Percentiles rank a stretch among this genome's conserved stretches.
phyloP scores from a whole-genome alignment of 1,284 basidiomycete species.

The Sanghuangporus weigelae region DNA sequence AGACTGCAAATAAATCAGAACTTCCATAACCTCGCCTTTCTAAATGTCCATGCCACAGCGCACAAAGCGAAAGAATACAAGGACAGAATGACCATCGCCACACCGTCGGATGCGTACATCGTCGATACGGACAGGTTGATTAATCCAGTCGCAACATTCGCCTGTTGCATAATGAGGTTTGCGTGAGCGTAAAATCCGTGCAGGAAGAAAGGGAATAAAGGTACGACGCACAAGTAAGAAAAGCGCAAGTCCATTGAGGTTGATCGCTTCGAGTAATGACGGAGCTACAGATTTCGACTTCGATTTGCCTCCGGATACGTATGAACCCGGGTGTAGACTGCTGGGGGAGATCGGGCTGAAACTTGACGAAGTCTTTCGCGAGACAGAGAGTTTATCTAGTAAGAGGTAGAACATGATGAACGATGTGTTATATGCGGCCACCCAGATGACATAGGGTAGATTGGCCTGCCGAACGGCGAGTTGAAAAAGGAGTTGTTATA shows the following conservation, averaged over 20 bases:
- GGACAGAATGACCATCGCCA: constrained; percentile 62
- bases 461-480: constrained; percentile 58
- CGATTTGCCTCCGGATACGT: constrained; percentile 17
- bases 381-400: constrained; percentile 51
- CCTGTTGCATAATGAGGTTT: constrained; percentile 39
- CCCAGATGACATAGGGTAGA: constrained; percentile 85
- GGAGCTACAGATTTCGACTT: constrained; percentile 37
- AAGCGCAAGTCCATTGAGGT: constrained; percentile 72
- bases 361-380: neutral
- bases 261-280: constrained; percentile 72
- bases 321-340: constrained; percentile 14
- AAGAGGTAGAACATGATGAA: constrained; percentile 81
- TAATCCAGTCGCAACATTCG: constrained; percentile 84
- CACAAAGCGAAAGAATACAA: constrained; percentile 61
- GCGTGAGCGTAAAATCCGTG: neutral
- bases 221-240: constrained; percentile 74
- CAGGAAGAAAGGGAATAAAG: neutral
- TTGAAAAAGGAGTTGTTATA: neutral
- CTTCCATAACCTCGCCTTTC: constrained; percentile 30
- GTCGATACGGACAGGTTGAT: constrained; percentile 80
- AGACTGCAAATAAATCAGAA: neutral
- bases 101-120: constrained; percentile 64
- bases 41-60: constrained; percentile 52
- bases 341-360: neutral
- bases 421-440: constrained; percentile 83